phyloP scores from a whole-genome alignment of 2,329 filamentous ascomycete genomes.

The Fusarium liriodendri region DNA sequence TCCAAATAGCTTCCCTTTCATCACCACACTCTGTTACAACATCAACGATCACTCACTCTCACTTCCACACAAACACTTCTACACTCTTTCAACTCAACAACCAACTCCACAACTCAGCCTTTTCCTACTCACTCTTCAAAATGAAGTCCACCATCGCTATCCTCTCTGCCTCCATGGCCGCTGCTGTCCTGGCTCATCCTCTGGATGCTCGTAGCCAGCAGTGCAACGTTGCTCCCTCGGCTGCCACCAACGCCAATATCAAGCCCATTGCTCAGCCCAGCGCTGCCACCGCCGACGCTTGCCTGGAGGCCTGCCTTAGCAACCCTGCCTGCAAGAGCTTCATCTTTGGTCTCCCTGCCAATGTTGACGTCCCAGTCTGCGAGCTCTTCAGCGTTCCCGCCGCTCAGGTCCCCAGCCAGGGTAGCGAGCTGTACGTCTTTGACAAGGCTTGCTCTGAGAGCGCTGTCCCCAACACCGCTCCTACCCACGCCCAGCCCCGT shows the following conservation, averaged over 20 bases:
- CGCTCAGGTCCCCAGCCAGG: slow-evolving; percentile 3
- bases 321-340: slow-evolving; percentile 16
- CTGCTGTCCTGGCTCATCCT: slow-evolving; percentile 17
- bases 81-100: neutral
- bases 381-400: slow-evolving; percentile 18
- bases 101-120: neutral
- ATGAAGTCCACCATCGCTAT: slow-evolving; percentile 28
- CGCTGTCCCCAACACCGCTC: neutral
- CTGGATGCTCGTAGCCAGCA: slow-evolving; percentile 23
- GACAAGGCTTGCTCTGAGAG: slow-evolving; percentile 11
- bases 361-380: slow-evolving; percentile 8
- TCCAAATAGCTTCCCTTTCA: neutral
- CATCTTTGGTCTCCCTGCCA: slow-evolving; percentile 15
- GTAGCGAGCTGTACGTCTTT: slow-evolving; percentile 14
- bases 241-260: neutral
- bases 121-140: slow-evolving; percentile 4
- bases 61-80: neutral
- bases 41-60: neutral
- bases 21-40: neutral
- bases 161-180: slow-evolving; percentile 26
- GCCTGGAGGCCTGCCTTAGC: slow-evolving; percentile 10
- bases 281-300: slow-evolving; percentile 11
- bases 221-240: slow-evolving; percentile 25
- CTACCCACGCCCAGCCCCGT: neutral
- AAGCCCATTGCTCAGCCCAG: slow-evolving; percentile 15